A percentile compares a stretch with the other conserved stretches of the same genome.
Conservation (phyloP, 257 asterid genomes). For the Fraxinus anomala region DNA sequence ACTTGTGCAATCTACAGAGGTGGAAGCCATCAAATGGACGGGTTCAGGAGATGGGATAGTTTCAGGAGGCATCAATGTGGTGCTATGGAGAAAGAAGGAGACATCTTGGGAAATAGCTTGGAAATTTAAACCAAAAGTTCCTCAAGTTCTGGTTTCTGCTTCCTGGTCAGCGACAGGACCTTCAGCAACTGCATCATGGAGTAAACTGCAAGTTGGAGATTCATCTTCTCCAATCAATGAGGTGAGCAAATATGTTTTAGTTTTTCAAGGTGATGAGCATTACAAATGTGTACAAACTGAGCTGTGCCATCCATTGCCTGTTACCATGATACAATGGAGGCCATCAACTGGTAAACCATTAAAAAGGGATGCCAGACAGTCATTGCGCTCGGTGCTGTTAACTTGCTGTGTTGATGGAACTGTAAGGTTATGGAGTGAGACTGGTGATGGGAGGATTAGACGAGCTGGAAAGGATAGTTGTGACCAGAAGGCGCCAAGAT, state of each 20-base stretch:
- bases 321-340: conserved; percentile 91
- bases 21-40: conserved; percentile 87
- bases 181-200: conserved; percentile 78
- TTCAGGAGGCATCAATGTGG: conserved; percentile 80
- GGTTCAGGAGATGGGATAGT: conserved; percentile 93
- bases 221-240: conserved; percentile 43
- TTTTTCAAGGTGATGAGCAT: conserved; percentile 53
- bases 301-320: conserved; percentile 80
- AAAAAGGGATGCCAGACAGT: conserved; percentile 45
- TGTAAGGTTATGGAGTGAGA: conserved; percentile 92
- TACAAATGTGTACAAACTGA: conserved; percentile 48
- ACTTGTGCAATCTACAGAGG: conserved; percentile 70
- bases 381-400: conserved; percentile 65
- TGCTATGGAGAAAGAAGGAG: conserved; percentile 77
- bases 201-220: conserved; percentile 37
- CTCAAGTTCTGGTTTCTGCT: conserved; percentile 78
- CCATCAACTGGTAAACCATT: conserved; percentile 66
- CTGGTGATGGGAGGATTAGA: conserved; percentile 75
- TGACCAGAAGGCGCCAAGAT: conserved; percentile 54
- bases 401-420: conserved; percentile 88
- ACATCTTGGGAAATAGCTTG: conserved; percentile 86
- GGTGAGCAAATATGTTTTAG: conserved; percentile 55
- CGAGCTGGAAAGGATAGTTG: conserved; percentile 60
- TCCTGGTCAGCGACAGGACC: conserved; percentile 73
- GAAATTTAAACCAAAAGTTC: conserved; percentile 72